Percentiles rank a stretch among this genome's conserved stretches.
Conservation (phyloP, 176 grass and related monocot genomes). For the Triticum turgidum region DNA sequence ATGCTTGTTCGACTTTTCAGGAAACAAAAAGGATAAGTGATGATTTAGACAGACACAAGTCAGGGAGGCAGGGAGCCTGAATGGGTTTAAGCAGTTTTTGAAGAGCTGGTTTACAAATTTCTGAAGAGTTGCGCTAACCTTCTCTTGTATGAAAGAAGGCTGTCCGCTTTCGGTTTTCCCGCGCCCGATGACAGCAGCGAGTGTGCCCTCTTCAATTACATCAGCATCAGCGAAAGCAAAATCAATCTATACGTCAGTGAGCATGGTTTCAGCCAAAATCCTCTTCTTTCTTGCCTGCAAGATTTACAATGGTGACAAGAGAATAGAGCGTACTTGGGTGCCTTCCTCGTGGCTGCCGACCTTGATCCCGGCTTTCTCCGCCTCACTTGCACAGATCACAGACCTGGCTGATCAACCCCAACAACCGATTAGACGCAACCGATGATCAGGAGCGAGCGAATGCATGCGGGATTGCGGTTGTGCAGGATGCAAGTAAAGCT, state of each 20-base stretch:
- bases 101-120: not conserved
- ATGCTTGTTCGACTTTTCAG: not conserved
- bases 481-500: not conserved
- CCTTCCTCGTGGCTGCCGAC: constrained; percentile 49
- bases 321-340: constrained; percentile 40
- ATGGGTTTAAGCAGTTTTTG: not conserved
- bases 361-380: constrained; percentile 62
- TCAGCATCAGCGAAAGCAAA: constrained; percentile 93
- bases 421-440: constrained; percentile 16
- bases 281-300: not conserved
- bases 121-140: constrained; percentile 40
- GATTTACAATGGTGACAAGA: not conserved
- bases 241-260: constrained; percentile 65
- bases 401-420: constrained; percentile 66
- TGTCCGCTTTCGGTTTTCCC: constrained; percentile 56
- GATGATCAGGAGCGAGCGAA: not conserved
- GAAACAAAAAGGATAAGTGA: not conserved
- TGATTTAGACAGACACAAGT: not conserved
- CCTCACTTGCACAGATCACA: constrained; percentile 70
- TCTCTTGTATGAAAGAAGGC: constrained; percentile 73
- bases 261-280: constrained; percentile 25
- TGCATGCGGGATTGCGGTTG: not conserved
- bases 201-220: constrained; percentile 68
- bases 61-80: not conserved
- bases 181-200: constrained; percentile 68